Evolutionary conservation across 495 filamentous ascomycete species (phyloP), one percentile per base, ranked within the genome.

Genomic region (Hypoxylon rickii): DNA sequence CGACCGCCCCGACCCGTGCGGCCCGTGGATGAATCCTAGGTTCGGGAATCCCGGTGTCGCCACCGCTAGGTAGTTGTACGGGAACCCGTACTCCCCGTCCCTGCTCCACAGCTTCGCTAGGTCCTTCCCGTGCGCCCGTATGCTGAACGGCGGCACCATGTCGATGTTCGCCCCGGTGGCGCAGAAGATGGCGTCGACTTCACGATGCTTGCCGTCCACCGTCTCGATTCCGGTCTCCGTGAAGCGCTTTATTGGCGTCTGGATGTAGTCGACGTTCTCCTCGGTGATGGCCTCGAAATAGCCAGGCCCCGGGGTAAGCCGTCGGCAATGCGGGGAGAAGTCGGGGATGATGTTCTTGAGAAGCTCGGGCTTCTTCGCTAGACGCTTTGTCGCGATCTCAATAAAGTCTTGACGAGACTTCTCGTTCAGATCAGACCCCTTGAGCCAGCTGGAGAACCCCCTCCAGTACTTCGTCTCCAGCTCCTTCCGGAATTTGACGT

Each of bases 221-320:
- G 83, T 82, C 24, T 79, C 67, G 51, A 87, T 80, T 3, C 82
- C 83, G 1, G 70, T 82, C 21, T 72, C 71, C 0, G 81, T 86
- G 61, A 89, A 81, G 6, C 70, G 67, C 38, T 76, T 59, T 65
- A 89, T 89, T 16, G 66, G 73, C 0, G 74, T 76, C 38, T 72
- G 72, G 61, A 88, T 81, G 53, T 84, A 83, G 45, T 74, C 70
- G 20, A 86, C 84, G 51, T 90, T 89, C 15, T 79, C 74, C 64
- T 86, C 76, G 1, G 77, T 70, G 38, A 91, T 68, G 11, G 86
- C 81, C 57, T 90, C 87, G 13, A 91, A 79, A 64, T 90, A 91
- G 0, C 85, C 86, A 5, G 84, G 84, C 0, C 86, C 88, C 0
- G 87, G 87, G 0, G 88, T 91, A 0, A 89, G 74, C 11, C 88